Percentiles rank a stretch among this genome's conserved stretches.
Conservation (phyloP, 2,329 filamentous ascomycete genomes). For the Didymella keratinophila region DNA sequence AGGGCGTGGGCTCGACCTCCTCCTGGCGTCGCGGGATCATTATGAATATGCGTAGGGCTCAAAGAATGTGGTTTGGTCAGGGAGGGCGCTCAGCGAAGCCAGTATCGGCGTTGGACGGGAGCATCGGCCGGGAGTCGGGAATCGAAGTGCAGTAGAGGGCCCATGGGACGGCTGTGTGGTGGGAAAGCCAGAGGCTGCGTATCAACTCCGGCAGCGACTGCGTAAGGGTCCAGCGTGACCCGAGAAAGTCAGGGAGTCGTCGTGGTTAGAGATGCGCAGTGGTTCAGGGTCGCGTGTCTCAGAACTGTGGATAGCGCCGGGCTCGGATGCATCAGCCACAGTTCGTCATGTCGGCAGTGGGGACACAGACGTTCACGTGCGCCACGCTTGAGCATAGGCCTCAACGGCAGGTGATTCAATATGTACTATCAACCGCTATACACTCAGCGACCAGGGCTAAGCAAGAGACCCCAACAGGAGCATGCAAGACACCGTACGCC, state of each 20-base stretch:
- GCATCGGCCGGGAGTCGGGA: slow-evolving; percentile 35
- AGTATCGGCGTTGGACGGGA: slow-evolving; percentile 23
- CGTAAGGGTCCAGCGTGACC: slow-evolving; percentile 18
- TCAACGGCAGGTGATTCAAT: slow-evolving; percentile 15
- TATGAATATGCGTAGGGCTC: slow-evolving; percentile 3
- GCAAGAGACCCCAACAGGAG: slow-evolving; percentile 21
- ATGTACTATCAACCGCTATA: slow-evolving; percentile 22
- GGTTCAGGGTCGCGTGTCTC: slow-evolving; percentile 22
- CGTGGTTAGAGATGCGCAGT: slow-evolving; percentile 18
- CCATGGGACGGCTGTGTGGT: slow-evolving; percentile 31
- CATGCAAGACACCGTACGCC: slow-evolving; percentile 35
- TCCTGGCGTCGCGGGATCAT: slow-evolving; percentile 23
- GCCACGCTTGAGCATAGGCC: background rate
- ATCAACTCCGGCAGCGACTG: slow-evolving; percentile 16
- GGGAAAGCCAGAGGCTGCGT: slow-evolving; percentile 10
- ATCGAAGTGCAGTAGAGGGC: slow-evolving; percentile 34
- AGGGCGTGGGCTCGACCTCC: slow-evolving; percentile 25
- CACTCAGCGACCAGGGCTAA: slow-evolving; percentile 25
- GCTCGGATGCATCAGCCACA: slow-evolving; percentile 27
- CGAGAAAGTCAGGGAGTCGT: slow-evolving; percentile 3
- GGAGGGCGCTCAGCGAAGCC: slow-evolving; percentile 32
- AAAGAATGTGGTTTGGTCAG: slow-evolving; percentile 23
- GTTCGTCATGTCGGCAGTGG: slow-evolving; percentile 25
- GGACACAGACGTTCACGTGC: background rate
- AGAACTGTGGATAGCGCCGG: slow-evolving; percentile 12